Base-by-base conservation (phyloP, 768 basidiomycete species). In the Auriscalpium vulgare region DNA sequence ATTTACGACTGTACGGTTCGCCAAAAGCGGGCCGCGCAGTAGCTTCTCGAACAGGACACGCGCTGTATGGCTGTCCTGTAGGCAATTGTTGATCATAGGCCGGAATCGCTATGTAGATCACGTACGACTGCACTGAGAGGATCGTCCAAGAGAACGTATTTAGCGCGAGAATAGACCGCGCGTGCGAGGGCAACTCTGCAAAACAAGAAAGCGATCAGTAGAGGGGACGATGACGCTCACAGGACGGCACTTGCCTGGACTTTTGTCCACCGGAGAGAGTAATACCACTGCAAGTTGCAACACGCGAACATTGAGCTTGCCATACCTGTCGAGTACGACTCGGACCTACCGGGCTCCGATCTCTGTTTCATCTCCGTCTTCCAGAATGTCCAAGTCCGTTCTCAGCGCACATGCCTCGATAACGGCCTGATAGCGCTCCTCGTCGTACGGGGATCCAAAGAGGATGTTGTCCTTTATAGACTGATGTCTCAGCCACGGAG, bases 361-460 rank as follows among this genome's bases (percentile, higher is more conserved):
- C 70, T 91, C 87, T 1, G 91, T 93, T 53, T 70, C 73, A 64
- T 91, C 93, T 0, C 95, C 95, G 63, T 94, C 85, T 55, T 95
- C 90, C 1, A 97, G 69, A 11, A 93, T 79, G 7, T 87, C 81
- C 55, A 98, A 69, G 73, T 98, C 95, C 0, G 87, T 82, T 34
- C 67, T 72, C 52, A 98, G 69, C 1, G 92, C 93, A 65, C 95
- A 97, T 13, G 83, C 87, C 51, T 91, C 85, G 17, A 95, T 67
- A 23, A 92, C 90, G 0, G 73, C 75, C 10, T 85, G 71, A 60
- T 94, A 94, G 50, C 90, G 74, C 59, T 84, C 81, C 59, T 88
- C 82, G 53, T 88, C 86, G 44, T 67, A 72, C 45, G 70, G 71
- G 55, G 67, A 68, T 10, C 81, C 82, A 55, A 85, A 85, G n/a